Evolutionary conservation across 140 eudicot species (phyloP).

Genomic region (Flaveria floridana): DNA sequence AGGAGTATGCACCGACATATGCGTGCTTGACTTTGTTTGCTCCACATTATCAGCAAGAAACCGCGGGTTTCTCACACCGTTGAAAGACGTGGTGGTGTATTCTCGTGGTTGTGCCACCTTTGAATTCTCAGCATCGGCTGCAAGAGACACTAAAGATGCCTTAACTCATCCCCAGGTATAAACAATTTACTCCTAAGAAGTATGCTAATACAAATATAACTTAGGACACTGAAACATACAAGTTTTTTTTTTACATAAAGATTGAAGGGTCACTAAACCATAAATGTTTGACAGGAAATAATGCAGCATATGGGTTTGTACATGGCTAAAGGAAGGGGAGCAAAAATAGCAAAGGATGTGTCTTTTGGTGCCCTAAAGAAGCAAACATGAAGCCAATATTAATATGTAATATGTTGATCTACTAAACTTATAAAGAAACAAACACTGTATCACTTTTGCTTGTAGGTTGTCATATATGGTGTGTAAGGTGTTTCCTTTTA

Average conservation of each 20-base stretch:
- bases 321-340: conserved; percentile 65
- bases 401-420: background rate
- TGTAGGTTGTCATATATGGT: background rate
- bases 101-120: conserved; percentile 60
- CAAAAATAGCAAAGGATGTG: conserved; percentile 47
- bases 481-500: background rate
- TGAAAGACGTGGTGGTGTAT: conserved; percentile 53
- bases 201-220: background rate
- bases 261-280: conserved; percentile 13
- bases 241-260: background rate
- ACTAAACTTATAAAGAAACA: background rate
- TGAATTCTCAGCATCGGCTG: conserved; percentile 48
- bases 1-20: conserved; percentile 64
- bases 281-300: conserved; percentile 41
- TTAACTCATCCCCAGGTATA: conserved; percentile 60
- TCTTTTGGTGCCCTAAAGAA: conserved; percentile 32
- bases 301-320: conserved; percentile 69
- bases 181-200: background rate
- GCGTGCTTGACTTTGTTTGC: conserved; percentile 64
- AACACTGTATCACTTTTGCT: background rate
- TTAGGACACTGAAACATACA: background rate
- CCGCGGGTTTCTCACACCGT: conserved; percentile 51
- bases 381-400: conserved; percentile 8
- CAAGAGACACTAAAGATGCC: conserved; percentile 38
- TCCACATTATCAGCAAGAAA: conserved; percentile 55